Evolutionary conservation across 768 basidiomycete species (phyloP).

Genomic region (Erythrobasidium yunnanense): DNA sequence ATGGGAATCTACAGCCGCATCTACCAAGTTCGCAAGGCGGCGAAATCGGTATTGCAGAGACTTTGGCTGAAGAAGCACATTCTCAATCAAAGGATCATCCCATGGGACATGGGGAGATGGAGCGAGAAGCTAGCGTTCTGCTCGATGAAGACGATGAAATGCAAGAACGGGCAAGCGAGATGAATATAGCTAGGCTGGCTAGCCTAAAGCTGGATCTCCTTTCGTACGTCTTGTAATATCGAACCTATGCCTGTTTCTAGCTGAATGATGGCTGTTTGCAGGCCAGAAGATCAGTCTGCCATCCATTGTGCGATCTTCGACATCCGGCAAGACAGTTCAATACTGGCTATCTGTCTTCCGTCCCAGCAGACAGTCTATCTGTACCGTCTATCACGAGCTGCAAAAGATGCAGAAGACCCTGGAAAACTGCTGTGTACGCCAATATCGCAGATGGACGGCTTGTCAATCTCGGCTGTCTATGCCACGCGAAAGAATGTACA

Average conservation of each 20-base stretch:
- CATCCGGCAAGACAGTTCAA: neutral
- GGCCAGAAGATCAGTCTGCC: no score
- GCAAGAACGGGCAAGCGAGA: neutral
- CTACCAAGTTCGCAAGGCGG: neutral
- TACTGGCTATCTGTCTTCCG: neutral
- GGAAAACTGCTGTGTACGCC: neutral
- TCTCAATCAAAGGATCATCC: neutral
- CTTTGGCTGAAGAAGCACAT: neutral
- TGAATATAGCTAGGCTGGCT: neutral
- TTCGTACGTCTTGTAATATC: no score
- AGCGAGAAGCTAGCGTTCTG: conserved; percentile 11
- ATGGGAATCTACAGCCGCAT: neutral
- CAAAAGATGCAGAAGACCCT: neutral
- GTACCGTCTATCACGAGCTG: neutral
- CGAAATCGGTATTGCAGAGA: neutral
- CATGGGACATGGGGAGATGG: conserved; percentile 15
- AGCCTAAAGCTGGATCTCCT: neutral
- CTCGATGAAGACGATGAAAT: neutral
- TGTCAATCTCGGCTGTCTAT: neutral
- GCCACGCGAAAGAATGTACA: neutral
- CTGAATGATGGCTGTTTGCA: no score
- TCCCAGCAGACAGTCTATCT: neutral
- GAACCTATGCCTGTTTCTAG: no score
- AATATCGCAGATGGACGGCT: neutral
- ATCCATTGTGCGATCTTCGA: neutral